A percentile compares a stretch with the other conserved stretches of the same genome.
phyloP scores from a whole-genome alignment of 352 stramenopile genomes.

The Plasmopara muralis region DNA sequence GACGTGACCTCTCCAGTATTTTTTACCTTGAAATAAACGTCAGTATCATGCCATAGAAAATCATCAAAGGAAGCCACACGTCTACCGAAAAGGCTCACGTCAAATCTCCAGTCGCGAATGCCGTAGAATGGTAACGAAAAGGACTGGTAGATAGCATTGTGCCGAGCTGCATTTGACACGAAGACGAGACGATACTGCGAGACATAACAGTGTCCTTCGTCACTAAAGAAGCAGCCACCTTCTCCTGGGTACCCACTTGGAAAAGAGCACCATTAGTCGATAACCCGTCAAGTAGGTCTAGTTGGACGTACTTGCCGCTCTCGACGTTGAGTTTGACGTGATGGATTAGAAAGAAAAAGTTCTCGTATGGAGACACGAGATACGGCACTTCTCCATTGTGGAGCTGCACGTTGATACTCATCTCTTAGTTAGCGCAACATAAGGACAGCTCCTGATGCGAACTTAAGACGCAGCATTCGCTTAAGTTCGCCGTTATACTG shows the following conservation, averaged over 20 bases:
- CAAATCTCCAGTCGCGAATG: conserved; percentile 68
- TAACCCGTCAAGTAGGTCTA: background rate
- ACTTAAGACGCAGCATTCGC: background rate
- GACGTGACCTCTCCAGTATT: conserved; percentile 59
- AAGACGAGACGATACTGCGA: conserved; percentile 77
- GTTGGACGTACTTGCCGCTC: conserved; percentile 58
- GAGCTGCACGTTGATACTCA: conserved; percentile 77
- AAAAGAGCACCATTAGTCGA: background rate
- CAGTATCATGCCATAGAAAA: background rate
- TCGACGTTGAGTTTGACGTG: conserved; percentile 68
- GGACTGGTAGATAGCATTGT: conserved; percentile 46
- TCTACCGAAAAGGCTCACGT: conserved; percentile 52
- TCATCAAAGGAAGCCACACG: background rate
- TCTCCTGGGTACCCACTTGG: conserved; percentile 71
- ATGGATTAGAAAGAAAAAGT: conserved; percentile 71
- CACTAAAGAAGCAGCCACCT: conserved; percentile 73
- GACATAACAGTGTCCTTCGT: conserved; percentile 58
- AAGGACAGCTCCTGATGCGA: background rate
- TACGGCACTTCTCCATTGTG: conserved; percentile 54
- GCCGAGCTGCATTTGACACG: conserved; percentile 31
- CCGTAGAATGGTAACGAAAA: conserved; percentile 76
- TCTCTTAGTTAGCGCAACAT: conserved; percentile 9
- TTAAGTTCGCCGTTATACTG: conserved; percentile 4
- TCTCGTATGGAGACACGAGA: conserved; percentile 73
- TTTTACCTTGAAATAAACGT: conserved; percentile 28